Conservation (phyloP, 2,329 filamentous ascomycete species). For the Sarocladium strictum region DNA sequence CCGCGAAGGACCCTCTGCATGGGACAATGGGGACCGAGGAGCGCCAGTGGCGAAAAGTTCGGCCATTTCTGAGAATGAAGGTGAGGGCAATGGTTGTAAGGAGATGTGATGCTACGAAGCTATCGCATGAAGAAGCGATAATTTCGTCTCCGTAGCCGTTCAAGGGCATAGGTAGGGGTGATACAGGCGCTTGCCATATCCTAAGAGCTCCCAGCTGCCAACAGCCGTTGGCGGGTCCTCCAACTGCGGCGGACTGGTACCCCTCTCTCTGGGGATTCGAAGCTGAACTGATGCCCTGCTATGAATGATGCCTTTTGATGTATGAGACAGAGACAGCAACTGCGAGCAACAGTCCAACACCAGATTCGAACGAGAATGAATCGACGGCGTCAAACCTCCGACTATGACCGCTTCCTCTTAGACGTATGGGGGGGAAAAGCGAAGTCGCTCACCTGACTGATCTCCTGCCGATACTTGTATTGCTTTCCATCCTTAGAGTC, state of each 20-base stretch:
- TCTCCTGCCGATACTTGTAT: constrained; percentile 93
- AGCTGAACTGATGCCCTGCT: no score
- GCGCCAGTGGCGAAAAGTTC: background rate
- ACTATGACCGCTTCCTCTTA: no score
- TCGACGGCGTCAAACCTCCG: no score
- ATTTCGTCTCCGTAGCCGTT: no score
- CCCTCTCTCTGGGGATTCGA: background rate
- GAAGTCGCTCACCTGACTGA: constrained; percentile 89
- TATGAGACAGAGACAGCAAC: no score
- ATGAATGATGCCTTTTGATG: no score
- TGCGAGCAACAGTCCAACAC: no score
- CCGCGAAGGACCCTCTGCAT: background rate
- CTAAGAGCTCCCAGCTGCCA: background rate
- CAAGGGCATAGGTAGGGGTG: no score
- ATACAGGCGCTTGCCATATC: background rate
- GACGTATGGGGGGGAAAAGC: no score
- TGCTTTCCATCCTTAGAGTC: constrained; percentile 50
- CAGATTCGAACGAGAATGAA: no score
- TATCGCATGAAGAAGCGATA: background rate
- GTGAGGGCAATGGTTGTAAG: no score
- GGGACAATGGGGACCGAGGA: background rate
- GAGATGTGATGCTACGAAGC: background rate
- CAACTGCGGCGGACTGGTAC: background rate
- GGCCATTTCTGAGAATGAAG: background rate
- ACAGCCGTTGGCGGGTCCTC: background rate